Base-by-base conservation (phyloP, 805 yeast genomes). In the Debaryomyces maramus region DNA sequence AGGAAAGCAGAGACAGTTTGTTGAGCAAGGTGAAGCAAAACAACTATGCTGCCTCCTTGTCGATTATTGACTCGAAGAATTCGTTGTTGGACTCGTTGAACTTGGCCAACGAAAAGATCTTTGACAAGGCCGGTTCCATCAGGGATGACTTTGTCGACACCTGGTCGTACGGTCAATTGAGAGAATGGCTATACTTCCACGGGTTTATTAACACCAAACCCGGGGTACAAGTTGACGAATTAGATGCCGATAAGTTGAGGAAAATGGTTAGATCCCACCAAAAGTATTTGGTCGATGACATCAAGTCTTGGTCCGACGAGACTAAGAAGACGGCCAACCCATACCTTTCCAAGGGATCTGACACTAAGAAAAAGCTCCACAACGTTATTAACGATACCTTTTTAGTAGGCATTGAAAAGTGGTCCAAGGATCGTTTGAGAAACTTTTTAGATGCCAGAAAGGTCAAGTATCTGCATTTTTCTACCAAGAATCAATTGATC, bases 141-240 rank as follows among this genome's bases (percentile, higher is more conserved):
- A 71, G 67, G 47, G 72, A 69, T 26, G 67, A 67, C 27, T 60
- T 73, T 15, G 72, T 78, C 53, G 66, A 76, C 42, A 58, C 67
- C 13, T 79, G 84, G 84, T 58, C 78, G 3, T 65, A 73, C 18
- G 63, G 72, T 4, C 85, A 81, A 50, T 58, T 82, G 43, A 63
- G 69, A 49, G 73, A 72, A 43, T 82, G 85, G 78, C 58, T 83
- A 23, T 57, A 65, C 39, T 53, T 63, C 29, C 78, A 76, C 50
- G 61, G 56, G 5, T 18, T 55, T 11, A 43, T 55, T 26, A 49
- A 46, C 39, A 41, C 48, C 31, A 50, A 50, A 34, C 56, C 58
- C 1, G 75, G 73, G 20, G 55, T 70, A 28, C 56, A 60, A 10
- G 51, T 33, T n/a, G 50, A 69, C 30, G 62, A 63, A 28, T 64